These are phyloP conservation scores for Phytophthora fragariae DNA, from an alignment of 352 stramenopile genomes.

Conservation along the genomic window DNA sequence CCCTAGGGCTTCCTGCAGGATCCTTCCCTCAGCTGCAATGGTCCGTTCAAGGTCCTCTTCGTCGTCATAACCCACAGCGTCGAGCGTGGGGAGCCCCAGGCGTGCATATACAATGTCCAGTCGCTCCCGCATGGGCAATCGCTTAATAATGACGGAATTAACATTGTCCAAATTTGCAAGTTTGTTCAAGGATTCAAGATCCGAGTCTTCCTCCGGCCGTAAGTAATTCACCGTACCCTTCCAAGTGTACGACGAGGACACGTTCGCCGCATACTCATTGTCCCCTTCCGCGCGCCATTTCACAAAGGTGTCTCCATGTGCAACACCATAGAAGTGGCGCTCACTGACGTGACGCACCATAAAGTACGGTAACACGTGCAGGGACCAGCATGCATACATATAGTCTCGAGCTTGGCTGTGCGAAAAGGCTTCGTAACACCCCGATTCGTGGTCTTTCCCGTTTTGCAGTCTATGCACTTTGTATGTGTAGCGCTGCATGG, in stretches of 20 bases:
- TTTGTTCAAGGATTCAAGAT: too few species aligned
- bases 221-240: too few species aligned
- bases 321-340: background rate
- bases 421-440: background rate
- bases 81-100: background rate
- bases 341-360: background rate
- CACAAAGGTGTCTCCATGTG: background rate
- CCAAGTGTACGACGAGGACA: background rate
- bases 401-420: background rate
- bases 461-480: background rate
- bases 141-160: background rate
- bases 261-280: background rate
- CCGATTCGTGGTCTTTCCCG: background rate
- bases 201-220: too few species aligned
- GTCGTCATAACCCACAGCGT: background rate
- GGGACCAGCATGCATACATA: background rate
- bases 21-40: background rate
- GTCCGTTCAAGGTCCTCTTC: background rate
- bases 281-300: background rate
- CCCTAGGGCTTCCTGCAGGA: background rate
- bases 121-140: background rate
- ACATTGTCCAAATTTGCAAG: background rate
- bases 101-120: background rate
- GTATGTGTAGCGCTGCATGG: background rate
- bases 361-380: background rate